Base-by-base conservation (phyloP, 306 rosid genomes). In the Cicer bijugum region DNA sequence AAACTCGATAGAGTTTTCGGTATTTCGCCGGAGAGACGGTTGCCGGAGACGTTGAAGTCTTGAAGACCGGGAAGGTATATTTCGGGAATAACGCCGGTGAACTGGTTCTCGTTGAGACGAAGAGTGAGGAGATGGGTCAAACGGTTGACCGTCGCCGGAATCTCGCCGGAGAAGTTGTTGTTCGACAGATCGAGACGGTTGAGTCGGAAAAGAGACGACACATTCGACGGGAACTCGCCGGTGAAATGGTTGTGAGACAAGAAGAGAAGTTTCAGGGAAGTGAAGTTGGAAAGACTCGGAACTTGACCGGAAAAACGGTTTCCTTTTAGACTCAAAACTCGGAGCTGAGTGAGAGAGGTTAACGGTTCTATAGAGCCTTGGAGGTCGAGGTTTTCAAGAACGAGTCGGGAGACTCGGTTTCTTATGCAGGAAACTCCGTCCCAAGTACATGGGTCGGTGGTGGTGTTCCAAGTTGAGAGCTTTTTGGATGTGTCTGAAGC, bases 161-260 rank as follows among this genome's bases (percentile, higher is more conserved):
- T 68, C 60, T 77, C 67, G 12, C 97, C 96, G 77, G 92, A 82
- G 8, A 91, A 69, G 82, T 88, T 91, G 75, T 91, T 94, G 75
- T 75, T 39, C 0, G 98, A 91, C 67, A 94, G 90, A 89, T 94
- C 98, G 78, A 94, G 91, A 9, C 97, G 95, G 85, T 79, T 87
- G 12, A 94, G 83, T 4, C 88, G 89, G 76, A 47, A 77, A 4
- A 91, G 94, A 3, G 95, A 83, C 9, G 88, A 68, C 0, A 81
- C 39, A 0, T 90, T 53, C 4, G 56, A 16, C 46, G 97, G 98
- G 8, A 94, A 89, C 16, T 58, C 69, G 51, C 95, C 97, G 80
- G 96, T 88, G 57, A 94, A 82, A 1, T 67, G 40, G 64, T 94
- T 94, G 82, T 69, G 42, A 2, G 96, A 91, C 51, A 94, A 79